A percentile compares a stretch with the other conserved stretches of the same genome.
phyloP scores from a whole-genome alignment of 2,329 filamentous ascomycete genomes.

The Colletotrichum australisinense region DNA sequence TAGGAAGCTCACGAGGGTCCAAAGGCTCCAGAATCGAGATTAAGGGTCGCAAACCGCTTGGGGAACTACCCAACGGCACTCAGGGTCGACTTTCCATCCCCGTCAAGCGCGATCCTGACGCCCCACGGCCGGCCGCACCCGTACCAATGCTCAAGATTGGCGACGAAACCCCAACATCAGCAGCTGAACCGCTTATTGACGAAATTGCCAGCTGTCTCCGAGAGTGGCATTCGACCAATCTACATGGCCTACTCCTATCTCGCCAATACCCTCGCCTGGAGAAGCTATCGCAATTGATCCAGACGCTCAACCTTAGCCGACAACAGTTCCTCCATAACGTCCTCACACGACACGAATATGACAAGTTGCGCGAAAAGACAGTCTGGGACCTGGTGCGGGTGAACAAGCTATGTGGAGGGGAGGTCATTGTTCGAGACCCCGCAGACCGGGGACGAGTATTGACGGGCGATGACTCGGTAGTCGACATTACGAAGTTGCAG shows the following conservation, averaged over 20 bases:
- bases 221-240: slow-evolving; percentile 98
- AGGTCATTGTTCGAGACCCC: slow-evolving; percentile 95
- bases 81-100: slow-evolving; percentile 58
- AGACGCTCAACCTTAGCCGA: slow-evolving; percentile 84
- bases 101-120: slow-evolving; percentile 71
- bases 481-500: slow-evolving; percentile 90
- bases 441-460: slow-evolving; percentile 84
- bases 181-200: slow-evolving; percentile 91
- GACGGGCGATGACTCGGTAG: slow-evolving; percentile 91
- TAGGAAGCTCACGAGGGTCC: slow-evolving; percentile 37
- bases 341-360: slow-evolving; percentile 86
- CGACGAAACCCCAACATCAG: slow-evolving; percentile 92
- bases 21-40: slow-evolving; percentile 31
- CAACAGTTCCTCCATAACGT: slow-evolving; percentile 95
- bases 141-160: slow-evolving; percentile 98
- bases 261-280: slow-evolving; percentile 86
- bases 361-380: slow-evolving; percentile 84
- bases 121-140: slow-evolving; percentile 85
- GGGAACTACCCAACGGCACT: slow-evolving; percentile 53
- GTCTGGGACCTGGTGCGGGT: slow-evolving; percentile 96
- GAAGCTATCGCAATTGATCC: slow-evolving; percentile 82
- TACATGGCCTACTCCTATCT: slow-evolving; percentile 89
- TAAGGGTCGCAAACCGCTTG: slow-evolving; percentile 38
- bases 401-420: slow-evolving; percentile 93
- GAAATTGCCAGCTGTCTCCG: slow-evolving; percentile 96